A percentile compares a stretch with the other conserved stretches of the same genome.
These are phyloP conservation scores for Teratosphaeria gauchensis DNA, from an alignment of 2,329 filamentous ascomycete species.

Conservation along the genomic window DNA sequence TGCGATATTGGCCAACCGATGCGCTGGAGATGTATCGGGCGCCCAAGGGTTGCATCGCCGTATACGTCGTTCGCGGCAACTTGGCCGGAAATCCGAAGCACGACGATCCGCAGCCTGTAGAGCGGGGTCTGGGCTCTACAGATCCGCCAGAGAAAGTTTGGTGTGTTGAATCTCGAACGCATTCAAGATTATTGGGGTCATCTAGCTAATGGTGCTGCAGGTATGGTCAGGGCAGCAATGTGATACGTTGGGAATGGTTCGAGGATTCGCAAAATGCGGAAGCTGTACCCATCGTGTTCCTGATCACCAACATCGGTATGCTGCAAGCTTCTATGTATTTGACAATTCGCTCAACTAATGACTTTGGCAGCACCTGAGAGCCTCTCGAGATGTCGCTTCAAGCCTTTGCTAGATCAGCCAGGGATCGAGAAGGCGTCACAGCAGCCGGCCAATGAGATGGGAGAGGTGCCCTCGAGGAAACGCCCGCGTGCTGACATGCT, in stretches of 20 bases:
- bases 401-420: background rate
- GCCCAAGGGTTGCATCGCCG: conserved; percentile 4
- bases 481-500: no score
- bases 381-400: background rate
- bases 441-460: background rate
- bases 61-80: conserved; percentile 4
- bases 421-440: background rate
- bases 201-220: background rate
- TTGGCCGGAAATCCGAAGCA: background rate
- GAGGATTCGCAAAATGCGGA: background rate
- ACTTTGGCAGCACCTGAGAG: background rate
- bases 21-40: background rate
- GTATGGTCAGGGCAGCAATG: background rate
- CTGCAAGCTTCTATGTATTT: background rate
- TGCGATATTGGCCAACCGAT: background rate
- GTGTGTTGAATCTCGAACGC: background rate
- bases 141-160: background rate
- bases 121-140: background rate
- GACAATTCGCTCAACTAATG: background rate
- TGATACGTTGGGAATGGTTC: background rate
- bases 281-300: background rate
- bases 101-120: background rate
- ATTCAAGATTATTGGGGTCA: background rate
- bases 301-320: background rate
- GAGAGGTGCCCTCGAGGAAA: background rate